Conservation (phyloP, 129 eudicot genomes). For the Escallonia rubra region DNA sequence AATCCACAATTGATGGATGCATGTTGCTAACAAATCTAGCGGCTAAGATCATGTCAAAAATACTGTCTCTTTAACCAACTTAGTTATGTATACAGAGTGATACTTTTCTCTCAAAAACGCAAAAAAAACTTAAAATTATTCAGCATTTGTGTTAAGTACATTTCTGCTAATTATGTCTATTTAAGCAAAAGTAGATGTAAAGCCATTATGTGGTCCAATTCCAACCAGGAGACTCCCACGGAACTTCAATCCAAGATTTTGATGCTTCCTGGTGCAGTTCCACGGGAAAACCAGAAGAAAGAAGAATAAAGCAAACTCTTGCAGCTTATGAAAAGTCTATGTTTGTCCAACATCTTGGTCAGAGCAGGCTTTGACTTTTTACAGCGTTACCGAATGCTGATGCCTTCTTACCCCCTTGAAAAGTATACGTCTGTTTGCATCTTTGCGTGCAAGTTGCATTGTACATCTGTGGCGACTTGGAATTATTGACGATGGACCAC, state of each 20-base stretch:
- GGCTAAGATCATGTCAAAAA: too few species aligned
- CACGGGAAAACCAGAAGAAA: too few species aligned
- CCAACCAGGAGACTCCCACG: background rate
- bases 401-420: background rate
- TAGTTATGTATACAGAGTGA: too few species aligned
- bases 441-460: too few species aligned
- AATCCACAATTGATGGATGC: too few species aligned
- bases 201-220: too few species aligned
- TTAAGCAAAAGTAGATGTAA: background rate
- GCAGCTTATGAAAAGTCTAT: background rate
- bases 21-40: too few species aligned
- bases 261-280: too few species aligned
- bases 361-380: conserved; percentile 29
- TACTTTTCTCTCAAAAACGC: background rate
- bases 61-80: too few species aligned
- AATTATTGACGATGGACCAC: too few species aligned
- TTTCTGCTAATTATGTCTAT: background rate
- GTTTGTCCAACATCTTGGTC: background rate
- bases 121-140: background rate
- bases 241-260: background rate
- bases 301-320: too few species aligned
- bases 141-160: background rate
- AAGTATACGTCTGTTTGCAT: background rate
- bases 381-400: conserved; percentile 45
- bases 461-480: background rate